These are phyloP conservation scores for Eutypa lata DNA, from an alignment of 2,329 filamentous ascomycete genomes.

Conservation along the genomic window DNA sequence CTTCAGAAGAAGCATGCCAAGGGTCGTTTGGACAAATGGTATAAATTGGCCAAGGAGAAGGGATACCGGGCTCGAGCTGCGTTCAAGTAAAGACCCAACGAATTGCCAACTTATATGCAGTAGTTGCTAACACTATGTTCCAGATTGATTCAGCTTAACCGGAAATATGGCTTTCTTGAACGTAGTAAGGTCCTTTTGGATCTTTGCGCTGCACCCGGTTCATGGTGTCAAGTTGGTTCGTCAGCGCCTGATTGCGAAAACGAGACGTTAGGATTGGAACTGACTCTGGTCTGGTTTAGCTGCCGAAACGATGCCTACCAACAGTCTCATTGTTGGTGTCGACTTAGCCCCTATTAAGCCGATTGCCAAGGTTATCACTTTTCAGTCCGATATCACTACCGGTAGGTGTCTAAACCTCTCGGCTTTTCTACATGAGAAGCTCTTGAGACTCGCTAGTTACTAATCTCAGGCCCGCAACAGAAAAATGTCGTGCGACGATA, in stretches of 20 bases:
- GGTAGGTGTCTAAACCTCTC: background rate
- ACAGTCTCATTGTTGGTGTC: constrained; percentile 88
- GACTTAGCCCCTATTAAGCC: constrained; percentile 94
- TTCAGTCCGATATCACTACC: constrained; percentile 97
- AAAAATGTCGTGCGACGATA: constrained; percentile 90
- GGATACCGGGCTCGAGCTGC: constrained; percentile 93
- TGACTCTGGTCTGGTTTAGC: constrained; percentile 84
- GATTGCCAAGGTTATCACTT: constrained; percentile 89
- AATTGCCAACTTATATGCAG: background rate
- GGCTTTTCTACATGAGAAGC: background rate
- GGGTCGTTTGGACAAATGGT: constrained; percentile 98
- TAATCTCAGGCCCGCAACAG: constrained; percentile 27
- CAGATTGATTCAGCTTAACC: constrained; percentile 86
- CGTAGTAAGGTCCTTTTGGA: constrained; percentile 95
- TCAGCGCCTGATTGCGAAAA: background rate
- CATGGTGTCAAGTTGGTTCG: constrained; percentile 1
- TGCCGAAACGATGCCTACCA: constrained; percentile 87
- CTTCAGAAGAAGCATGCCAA: constrained; percentile 99
- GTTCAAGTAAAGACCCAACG: constrained; percentile 61
- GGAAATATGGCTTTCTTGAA: constrained; percentile 97
- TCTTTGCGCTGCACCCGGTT: constrained; percentile 91
- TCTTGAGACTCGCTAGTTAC: background rate
- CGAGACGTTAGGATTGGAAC: background rate
- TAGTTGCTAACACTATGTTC: background rate
- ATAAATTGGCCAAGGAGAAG: constrained; percentile 97